These are phyloP conservation scores for Dioscorea alata DNA, from an alignment of 106 monocot genomes.

Conservation along the genomic window DNA sequence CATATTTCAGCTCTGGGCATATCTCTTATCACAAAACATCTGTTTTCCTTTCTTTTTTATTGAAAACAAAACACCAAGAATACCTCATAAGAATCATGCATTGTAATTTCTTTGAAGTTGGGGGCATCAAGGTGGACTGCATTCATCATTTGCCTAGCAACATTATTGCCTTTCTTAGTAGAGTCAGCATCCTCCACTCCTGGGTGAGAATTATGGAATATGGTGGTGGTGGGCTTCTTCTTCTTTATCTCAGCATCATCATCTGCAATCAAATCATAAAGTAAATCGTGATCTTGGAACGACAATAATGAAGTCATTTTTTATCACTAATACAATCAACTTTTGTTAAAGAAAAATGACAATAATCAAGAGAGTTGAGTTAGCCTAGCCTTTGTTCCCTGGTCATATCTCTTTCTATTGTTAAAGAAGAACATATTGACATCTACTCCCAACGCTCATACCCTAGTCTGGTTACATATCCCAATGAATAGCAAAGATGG, in stretches of 20 bases:
- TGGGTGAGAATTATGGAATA: slow-evolving; percentile 14
- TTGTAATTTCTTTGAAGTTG: slow-evolving; percentile 36
- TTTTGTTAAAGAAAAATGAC: too few species aligned
- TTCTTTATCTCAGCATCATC: slow-evolving; percentile 54
- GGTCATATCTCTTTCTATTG: too few species aligned
- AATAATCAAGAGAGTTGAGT: too few species aligned
- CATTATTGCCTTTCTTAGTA: slow-evolving; percentile 25
- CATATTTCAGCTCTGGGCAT: neutral
- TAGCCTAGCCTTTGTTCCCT: too few species aligned
- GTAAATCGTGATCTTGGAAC: neutral
- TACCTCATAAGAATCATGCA: slow-evolving; percentile 52
- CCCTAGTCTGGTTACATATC: too few species aligned
- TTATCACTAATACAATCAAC: too few species aligned
- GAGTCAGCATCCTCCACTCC: slow-evolving; percentile 30
- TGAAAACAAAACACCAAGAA: neutral
- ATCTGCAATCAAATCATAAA: slow-evolving; percentile 28
- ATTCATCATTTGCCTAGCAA: slow-evolving; percentile 23
- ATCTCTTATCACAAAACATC: neutral
- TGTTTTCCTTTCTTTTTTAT: neutral
- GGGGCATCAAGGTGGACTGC: slow-evolving; percentile 26
- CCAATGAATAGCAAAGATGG: too few species aligned
- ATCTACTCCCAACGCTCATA: too few species aligned
- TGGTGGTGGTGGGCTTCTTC: slow-evolving; percentile 31
- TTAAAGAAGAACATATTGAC: too few species aligned
- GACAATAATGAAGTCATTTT: too few species aligned